Evolutionary conservation across 352 stramenopile genomes (phyloP), one percentile per base, ranked within the genome.

Genomic region (Pilasporangium apinafurcum): DNA sequence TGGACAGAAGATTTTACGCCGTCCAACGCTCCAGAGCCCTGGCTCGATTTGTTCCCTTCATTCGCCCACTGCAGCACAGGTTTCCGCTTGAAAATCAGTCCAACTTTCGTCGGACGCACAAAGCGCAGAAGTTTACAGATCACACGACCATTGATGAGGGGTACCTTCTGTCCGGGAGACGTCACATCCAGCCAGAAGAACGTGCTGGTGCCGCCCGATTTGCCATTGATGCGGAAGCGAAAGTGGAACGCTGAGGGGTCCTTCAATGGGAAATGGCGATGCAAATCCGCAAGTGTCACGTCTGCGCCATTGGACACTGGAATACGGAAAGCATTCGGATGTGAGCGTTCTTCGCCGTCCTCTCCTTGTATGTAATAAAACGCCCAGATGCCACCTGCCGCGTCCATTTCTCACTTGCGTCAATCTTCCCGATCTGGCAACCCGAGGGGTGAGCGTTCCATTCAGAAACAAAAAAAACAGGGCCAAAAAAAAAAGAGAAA

Each of bases 301-400:
- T 86, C 75, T 16, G 52, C 45, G 31, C 58, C 35, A 24, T 36
- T 39, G 3, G 56, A 16, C 32, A 68, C 36, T 4, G 66, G 69
- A 43, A 84, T 70, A 17, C 66, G 66, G 61, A 89, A 92, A 22
- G 81, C 81, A 42, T 92, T 92, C 26, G 81, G 81, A 51, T 92
- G 81, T 35, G 71, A 71, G 27, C 79, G 71, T 43, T 92, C 81
- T 53, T 92, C 81, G 13, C 81, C 81, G 42, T 92, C 81, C 55
- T 92, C 81, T 13, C 77, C 81, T 60, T 92, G 81, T 54, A 92
- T 75, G 54, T 89, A 89, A 72, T 92, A 92, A 61, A 92, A 92
- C 37, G 71, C 78, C 81, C 81, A 92, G 31, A 86, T 46, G 21
- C 62, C 68, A 21, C 37, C 36, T 16, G 37, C 40, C 36, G 48